These are phyloP conservation scores for Gossypium thurberi DNA, from an alignment of 345 rosid species.

Conservation along the genomic window DNA sequence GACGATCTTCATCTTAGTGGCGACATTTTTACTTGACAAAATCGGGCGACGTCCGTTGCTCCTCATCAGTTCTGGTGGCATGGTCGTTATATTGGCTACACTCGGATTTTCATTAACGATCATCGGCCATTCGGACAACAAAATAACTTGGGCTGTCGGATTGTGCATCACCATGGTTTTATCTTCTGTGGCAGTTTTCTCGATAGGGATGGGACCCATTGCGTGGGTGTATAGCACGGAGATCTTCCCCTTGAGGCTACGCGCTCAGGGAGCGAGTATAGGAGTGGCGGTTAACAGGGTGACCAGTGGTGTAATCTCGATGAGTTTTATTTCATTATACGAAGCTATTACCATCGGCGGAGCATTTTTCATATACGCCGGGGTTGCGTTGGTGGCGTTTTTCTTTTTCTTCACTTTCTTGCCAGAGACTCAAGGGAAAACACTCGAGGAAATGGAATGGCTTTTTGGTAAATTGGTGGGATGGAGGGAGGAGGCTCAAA, in stretches of 20 bases:
- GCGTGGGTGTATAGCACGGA: conserved; percentile 91
- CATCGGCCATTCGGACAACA: conserved; percentile 38
- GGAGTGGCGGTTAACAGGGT: conserved; percentile 63
- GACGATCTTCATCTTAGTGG: conserved; percentile 59
- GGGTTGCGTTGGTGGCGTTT: conserved; percentile 43
- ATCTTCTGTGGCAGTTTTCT: conserved; percentile 63
- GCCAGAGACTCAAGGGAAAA: conserved; percentile 85
- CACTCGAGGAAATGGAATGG: conserved; percentile 71
- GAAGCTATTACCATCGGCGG: conserved; percentile 66
- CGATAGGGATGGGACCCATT: conserved; percentile 91
- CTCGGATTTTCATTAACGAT: conserved; percentile 53
- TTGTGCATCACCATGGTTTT: conserved; percentile 48
- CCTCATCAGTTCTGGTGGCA: conserved; percentile 60
- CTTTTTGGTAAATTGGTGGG: conserved; percentile 46
- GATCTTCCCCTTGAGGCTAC: conserved; percentile 74
- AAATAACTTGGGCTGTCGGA: conserved; percentile 58
- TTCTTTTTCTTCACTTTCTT: conserved; percentile 43
- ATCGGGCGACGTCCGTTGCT: conserved; percentile 82
- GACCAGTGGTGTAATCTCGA: conserved; percentile 69
- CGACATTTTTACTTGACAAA: conserved; percentile 73
- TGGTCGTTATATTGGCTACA: conserved; percentile 39
- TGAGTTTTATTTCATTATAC: conserved; percentile 46
- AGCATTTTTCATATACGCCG: conserved; percentile 64
- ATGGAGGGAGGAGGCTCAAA: conserved; percentile 38
- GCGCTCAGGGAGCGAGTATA: conserved; percentile 76